phyloP scores from a whole-genome alignment of 495 filamentous ascomycete species.

The Parmelia sp. region DNA sequence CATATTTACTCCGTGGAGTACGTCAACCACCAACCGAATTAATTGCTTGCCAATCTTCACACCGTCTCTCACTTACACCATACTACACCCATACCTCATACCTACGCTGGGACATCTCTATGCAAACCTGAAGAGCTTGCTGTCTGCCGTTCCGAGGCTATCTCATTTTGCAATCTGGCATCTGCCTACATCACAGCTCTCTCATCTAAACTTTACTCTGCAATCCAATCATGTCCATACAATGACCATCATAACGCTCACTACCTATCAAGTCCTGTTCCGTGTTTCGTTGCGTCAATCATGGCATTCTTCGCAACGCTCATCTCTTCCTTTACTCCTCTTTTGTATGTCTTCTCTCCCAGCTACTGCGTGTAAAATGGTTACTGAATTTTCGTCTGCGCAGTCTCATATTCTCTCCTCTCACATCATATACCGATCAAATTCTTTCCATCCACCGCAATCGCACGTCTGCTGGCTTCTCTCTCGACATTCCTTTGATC shows the following conservation, averaged over 20 bases:
- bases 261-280: background rate
- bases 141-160: background rate
- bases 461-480: constrained; percentile 83
- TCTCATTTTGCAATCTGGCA: background rate
- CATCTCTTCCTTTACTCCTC: constrained; percentile 23
- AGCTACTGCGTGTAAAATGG: background rate
- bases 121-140: background rate
- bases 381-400: background rate
- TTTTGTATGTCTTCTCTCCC: constrained; percentile 22
- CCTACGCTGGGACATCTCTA: background rate
- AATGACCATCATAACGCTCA: background rate
- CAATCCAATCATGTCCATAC: background rate
- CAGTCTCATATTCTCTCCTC: constrained; percentile 69
- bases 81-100: too few relatives aligned
- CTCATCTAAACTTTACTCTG: background rate
- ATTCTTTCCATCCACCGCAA: constrained; percentile 79
- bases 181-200: too few relatives aligned
- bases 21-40: too few relatives aligned
- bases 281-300: background rate
- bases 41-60: background rate
- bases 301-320: constrained; percentile 25
- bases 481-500: constrained; percentile 85
- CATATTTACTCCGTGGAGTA: too few relatives aligned
- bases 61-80: background rate
- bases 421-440: constrained; percentile 87